Evolutionary conservation across 1,139 yeast genomes (phyloP), one percentile per base, ranked within the genome.

Genomic region (Candida sp.): DNA sequence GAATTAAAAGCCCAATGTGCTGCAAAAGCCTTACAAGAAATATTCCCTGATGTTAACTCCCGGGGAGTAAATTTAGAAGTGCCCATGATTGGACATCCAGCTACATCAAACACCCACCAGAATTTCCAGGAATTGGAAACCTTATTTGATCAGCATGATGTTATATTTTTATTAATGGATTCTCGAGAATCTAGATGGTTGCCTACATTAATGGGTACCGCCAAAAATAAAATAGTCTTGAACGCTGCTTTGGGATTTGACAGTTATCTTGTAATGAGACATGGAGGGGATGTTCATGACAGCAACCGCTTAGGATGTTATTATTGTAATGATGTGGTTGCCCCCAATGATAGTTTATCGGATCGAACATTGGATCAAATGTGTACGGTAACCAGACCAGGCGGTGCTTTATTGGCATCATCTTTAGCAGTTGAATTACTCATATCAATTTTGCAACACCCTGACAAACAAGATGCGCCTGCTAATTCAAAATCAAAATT

Each of bases 341-440:
- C 97, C 0, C 99, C 99, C 0, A 71, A 82, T 5, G 97, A 93
- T 59, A 85, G 95, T 48, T 67, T 88, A 15, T 75, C 88, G 0
- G 95, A 90, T 56, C 72, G 96, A 42, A 87, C 97, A 0, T 67
- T 93, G 47, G 99, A 93, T 63, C 98, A 93, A 61, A 93, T 93
- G 97, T 93, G 99, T 60, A 93, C 99, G 0, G 99, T 93, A 1
- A 93, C 99, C 0, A 70, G 99, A 38, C 99, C 99, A 0, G 99
- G 99, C 0, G 91, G 86, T 0, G 96, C 99, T 0, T 68, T 87
- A 56, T 68, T 89, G 63, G 98, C 99, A 0, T 79, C 96, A 0
- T 81, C 97, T 0, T 68, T 84, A 36, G 96, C 96, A 0, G 96
- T 89, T 0, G 99, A 93, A 58, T 66, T 95, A 9, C 61, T 88